A percentile compares a stretch with the other conserved stretches of the same genome.
phyloP scores from a whole-genome alignment of 805 yeast genomes.

The Pachysolen tannophilus region DNA sequence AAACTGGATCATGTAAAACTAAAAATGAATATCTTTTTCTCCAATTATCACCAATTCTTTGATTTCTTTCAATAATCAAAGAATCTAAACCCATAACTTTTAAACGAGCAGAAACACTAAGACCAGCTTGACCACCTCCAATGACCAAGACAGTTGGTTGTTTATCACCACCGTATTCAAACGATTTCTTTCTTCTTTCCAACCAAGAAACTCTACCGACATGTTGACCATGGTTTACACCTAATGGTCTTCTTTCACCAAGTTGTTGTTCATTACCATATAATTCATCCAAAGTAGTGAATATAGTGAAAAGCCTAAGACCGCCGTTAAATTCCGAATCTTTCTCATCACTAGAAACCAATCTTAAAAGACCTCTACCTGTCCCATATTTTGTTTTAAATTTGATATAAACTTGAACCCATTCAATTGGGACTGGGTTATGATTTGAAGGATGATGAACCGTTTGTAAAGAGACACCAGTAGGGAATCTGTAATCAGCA shows the following conservation, averaged over 20 bases:
- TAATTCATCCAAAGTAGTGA: slow-evolving; percentile 26
- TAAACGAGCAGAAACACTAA: slow-evolving; percentile 33
- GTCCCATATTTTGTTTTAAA: slow-evolving; percentile 24
- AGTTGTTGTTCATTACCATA: slow-evolving; percentile 23
- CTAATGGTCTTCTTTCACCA: slow-evolving; percentile 25
- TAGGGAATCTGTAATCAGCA: slow-evolving; percentile 22
- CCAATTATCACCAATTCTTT: slow-evolving; percentile 38
- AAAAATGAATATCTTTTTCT: slow-evolving; percentile 35
- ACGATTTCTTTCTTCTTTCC: slow-evolving; percentile 20
- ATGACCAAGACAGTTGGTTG: slow-evolving; percentile 36
- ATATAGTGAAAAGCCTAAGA: slow-evolving; percentile 25
- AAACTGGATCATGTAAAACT: slow-evolving; percentile 38
- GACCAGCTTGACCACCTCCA: slow-evolving; percentile 41
- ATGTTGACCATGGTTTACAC: slow-evolving; percentile 32
- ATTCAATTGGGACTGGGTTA: slow-evolving; percentile 23
- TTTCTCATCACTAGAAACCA: slow-evolving; percentile 22
- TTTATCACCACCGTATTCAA: slow-evolving; percentile 20
- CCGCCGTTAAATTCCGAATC: slow-evolving; percentile 17
- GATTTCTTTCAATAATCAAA: slow-evolving; percentile 29
- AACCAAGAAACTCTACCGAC: slow-evolving; percentile 29
- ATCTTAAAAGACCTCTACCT: slow-evolving; percentile 25
- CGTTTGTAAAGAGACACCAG: slow-evolving; percentile 21
- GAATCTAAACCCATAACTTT: slow-evolving; percentile 32
- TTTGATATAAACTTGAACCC: slow-evolving; percentile 25
- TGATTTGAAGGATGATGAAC: slow-evolving; percentile 20